Evolutionary conservation across 2,329 filamentous ascomycete genomes (phyloP).

Genomic region (Beauveria sp.): DNA sequence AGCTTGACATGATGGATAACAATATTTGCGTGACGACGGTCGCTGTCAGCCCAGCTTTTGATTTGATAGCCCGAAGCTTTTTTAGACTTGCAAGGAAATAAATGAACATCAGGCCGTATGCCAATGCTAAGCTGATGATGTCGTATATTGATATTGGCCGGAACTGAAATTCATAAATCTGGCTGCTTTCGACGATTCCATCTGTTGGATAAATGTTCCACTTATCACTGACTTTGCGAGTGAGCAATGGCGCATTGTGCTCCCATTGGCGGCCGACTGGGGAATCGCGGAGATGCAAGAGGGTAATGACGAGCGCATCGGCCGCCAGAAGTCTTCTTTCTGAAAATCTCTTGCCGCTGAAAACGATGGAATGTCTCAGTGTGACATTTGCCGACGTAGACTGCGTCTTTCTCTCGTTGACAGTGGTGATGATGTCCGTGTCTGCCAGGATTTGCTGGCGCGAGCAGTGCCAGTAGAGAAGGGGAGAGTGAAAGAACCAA

Average conservation of each 20-base stretch:
- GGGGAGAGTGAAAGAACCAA: constrained; percentile 76
- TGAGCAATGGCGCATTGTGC: constrained; percentile 45
- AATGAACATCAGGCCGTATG: constrained; percentile 54
- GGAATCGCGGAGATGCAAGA: constrained; percentile 61
- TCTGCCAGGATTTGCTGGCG: constrained; percentile 50
- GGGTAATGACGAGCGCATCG: constrained; percentile 70
- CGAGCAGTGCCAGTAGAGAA: constrained; percentile 75
- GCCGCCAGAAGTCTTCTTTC: constrained; percentile 60
- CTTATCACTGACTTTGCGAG: constrained; percentile 38
- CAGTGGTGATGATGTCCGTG: constrained; percentile 56
- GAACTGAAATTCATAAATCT: constrained; percentile 73
- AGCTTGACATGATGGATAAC: constrained; percentile 69
- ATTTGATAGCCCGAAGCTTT: constrained; percentile 68
- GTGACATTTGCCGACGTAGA: constrained; percentile 66
- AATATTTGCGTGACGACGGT: constrained; percentile 64
- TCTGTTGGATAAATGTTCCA: constrained; percentile 61
- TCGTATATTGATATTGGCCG: constrained; percentile 64
- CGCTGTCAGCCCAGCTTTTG: constrained; percentile 62
- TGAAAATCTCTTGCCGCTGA: constrained; percentile 72
- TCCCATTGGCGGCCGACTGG: constrained; percentile 61
- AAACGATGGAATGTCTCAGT: constrained; percentile 69
- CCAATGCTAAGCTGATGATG: constrained; percentile 53
- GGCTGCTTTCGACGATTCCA: constrained; percentile 45
- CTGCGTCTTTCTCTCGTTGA: constrained; percentile 56
- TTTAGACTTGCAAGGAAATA: constrained; percentile 63